Conservation (phyloP, 352 stramenopile species). For the Aphanomyces stellatus region DNA sequence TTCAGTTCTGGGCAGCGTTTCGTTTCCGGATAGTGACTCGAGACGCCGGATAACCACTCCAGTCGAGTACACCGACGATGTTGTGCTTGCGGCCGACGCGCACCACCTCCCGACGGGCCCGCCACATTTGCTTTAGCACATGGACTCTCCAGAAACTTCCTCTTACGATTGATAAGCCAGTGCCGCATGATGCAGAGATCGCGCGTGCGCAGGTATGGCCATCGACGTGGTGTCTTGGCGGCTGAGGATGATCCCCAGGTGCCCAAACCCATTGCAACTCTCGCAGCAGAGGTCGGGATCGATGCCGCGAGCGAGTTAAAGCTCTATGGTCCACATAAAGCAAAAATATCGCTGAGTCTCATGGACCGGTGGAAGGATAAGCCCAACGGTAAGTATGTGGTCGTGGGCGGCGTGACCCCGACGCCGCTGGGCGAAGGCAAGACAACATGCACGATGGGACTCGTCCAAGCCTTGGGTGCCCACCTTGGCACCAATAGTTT, state of each 20-base stretch:
- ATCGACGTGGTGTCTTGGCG: background rate
- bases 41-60: no score
- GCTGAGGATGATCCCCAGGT: background rate
- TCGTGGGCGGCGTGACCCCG: constrained; percentile 96
- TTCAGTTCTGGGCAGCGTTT: no score
- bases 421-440: constrained; percentile 98
- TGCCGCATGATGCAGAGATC: background rate
- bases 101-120: background rate
- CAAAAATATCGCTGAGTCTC: constrained; percentile 89
- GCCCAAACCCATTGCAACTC: constrained; percentile 32
- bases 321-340: constrained; percentile 85
- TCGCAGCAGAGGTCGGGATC: constrained; percentile 34
- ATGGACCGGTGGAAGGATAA: constrained; percentile 81
- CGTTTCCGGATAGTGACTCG: no score
- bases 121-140: no score
- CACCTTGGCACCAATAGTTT: constrained; percentile 92
- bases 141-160: no score
- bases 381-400: constrained; percentile 95
- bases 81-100: background rate
- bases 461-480: constrained; percentile 92
- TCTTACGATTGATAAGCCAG: background rate
- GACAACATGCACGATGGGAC: constrained; percentile 92
- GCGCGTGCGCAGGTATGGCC: background rate
- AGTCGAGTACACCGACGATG: background rate
- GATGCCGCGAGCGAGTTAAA: constrained; percentile 58